phyloP scores from a whole-genome alignment of 2,329 filamentous ascomycete genomes.

The Colletotrichum theobromicola region DNA sequence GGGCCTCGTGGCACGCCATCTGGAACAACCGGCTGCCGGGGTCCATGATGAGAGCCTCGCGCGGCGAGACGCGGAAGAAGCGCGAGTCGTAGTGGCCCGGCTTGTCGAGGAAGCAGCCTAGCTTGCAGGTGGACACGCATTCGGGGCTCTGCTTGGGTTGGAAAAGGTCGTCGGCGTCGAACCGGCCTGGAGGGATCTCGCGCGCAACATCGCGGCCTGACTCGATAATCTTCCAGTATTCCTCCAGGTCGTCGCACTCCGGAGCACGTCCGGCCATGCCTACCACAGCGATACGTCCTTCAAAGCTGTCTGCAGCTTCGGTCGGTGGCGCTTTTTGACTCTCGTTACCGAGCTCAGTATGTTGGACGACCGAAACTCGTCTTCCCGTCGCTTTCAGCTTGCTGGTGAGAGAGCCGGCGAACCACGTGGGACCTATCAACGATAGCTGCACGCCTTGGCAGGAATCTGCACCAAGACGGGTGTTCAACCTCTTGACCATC shows the following conservation, averaged over 20 bases:
- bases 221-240: not conserved
- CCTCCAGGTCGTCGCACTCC: not conserved
- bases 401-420: not conserved
- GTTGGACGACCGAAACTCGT: not conserved
- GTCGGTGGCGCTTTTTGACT: not conserved
- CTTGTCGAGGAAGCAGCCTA: slow-evolving; percentile 23
- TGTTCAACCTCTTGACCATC: not conserved
- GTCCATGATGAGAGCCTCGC: slow-evolving; percentile 33
- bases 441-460: not conserved
- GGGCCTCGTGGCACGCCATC: slow-evolving; percentile 38
- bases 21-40: slow-evolving; percentile 34
- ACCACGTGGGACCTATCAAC: not conserved
- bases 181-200: not conserved
- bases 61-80: slow-evolving; percentile 41
- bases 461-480: not conserved
- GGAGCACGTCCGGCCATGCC: not conserved
- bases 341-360: not conserved
- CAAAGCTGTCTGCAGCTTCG: not conserved
- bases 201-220: not conserved
- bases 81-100: slow-evolving; percentile 37
- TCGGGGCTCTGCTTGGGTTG: not conserved
- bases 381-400: not conserved
- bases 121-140: not conserved
- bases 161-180: not conserved
- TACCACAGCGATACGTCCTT: not conserved